These are phyloP conservation scores for Moesziomyces aphidis DNA, from an alignment of 1,284 basidiomycete genomes.

Conservation along the genomic window DNA sequence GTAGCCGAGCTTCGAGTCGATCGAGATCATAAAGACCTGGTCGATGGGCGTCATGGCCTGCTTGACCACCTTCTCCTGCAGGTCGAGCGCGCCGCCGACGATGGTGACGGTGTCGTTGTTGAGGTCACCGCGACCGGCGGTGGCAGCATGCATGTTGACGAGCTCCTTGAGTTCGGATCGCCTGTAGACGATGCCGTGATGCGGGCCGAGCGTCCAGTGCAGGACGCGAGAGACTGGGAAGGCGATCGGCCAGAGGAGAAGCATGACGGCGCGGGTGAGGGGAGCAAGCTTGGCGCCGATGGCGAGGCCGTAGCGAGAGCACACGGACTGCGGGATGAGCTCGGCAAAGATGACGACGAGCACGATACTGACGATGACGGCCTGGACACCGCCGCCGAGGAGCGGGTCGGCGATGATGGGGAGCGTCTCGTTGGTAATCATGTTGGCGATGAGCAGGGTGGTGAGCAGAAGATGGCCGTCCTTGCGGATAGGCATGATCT, in stretches of 20 bases:
- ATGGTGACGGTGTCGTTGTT: constrained; percentile 80
- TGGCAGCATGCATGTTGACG: constrained; percentile 77
- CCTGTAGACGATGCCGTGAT: constrained; percentile 66
- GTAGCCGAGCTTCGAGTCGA: constrained; percentile 82
- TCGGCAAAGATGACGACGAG: constrained; percentile 78
- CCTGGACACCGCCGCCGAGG: constrained; percentile 83
- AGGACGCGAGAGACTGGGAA: constrained; percentile 68
- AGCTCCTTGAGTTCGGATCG: constrained; percentile 77
- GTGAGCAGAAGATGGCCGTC: constrained; percentile 67
- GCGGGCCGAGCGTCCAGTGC: constrained; percentile 66
- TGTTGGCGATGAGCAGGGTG: constrained; percentile 67
- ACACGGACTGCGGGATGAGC: constrained; percentile 80
- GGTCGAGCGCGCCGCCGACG: constrained; percentile 79
- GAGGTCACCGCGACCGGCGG: constrained; percentile 74
- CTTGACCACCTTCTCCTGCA: constrained; percentile 77
- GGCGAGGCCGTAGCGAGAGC: constrained; percentile 67
- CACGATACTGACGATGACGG: constrained; percentile 69
- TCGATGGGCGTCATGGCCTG: constrained; percentile 83
- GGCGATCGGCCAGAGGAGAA: constrained; percentile 66
- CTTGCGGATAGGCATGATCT: constrained; percentile 86
- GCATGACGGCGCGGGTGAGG: constrained; percentile 64
- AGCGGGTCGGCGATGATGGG: constrained; percentile 90
- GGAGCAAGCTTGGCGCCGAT: constrained; percentile 67
- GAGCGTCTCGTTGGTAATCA: constrained; percentile 73
- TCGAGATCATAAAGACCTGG: constrained; percentile 79